These are phyloP conservation scores for Luffa acutangula DNA, from an alignment of 306 rosid species.

Conservation along the genomic window DNA sequence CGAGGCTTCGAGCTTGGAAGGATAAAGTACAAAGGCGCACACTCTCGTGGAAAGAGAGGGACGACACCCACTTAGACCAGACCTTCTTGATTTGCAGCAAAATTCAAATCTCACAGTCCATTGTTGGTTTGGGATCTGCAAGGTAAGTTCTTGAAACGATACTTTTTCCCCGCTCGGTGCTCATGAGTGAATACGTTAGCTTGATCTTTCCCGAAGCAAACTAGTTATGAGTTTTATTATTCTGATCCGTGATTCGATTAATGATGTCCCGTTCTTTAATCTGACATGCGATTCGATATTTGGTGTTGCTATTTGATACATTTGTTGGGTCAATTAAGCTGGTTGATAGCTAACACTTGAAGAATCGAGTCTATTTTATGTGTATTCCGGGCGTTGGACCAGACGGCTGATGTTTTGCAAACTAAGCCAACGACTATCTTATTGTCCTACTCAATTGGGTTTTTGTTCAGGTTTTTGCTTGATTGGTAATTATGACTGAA, in stretches of 20 bases:
- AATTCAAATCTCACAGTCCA: slow-evolving; percentile 9
- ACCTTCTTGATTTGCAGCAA: neutral
- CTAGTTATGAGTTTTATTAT: neutral
- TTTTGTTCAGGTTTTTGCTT: neutral
- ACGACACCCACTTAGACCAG: neutral
- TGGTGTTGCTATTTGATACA: neutral
- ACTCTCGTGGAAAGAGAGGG: neutral
- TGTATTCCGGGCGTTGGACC: neutral
- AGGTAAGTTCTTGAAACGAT: neutral
- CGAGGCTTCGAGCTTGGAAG: neutral
- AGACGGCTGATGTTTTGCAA: neutral
- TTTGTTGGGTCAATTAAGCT: neutral
- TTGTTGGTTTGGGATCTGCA: slow-evolving; percentile 2
- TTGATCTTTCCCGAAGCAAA: neutral
- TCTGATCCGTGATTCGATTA: neutral
- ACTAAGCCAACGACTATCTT: neutral
- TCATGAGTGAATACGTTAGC: neutral
- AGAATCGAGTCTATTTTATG: neutral
- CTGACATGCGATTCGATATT: neutral
- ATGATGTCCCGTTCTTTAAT: neutral
- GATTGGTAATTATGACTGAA: neutral
- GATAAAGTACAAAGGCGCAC: slow-evolving; percentile 1
- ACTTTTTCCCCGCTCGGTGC: neutral
- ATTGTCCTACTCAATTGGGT: neutral
- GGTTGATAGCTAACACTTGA: neutral